phyloP scores from a whole-genome alignment of 257 asterid species.

The Plantago elongata region DNA sequence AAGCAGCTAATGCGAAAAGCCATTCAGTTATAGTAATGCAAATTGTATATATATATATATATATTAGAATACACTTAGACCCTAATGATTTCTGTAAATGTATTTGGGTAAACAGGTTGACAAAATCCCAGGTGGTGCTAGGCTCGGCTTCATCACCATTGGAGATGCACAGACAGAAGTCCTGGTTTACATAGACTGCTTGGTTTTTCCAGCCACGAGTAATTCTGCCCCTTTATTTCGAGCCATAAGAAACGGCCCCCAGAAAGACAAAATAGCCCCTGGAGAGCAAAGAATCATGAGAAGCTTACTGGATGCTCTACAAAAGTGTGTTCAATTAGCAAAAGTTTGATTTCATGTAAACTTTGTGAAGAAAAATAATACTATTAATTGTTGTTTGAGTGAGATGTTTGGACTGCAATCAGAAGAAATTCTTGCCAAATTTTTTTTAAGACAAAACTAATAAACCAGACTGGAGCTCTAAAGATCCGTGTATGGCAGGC shows the following conservation, averaged over 20 bases:
- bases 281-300: constrained; percentile 94
- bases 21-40: too few relatives aligned
- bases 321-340: constrained; percentile 77
- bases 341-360: constrained; percentile 20
- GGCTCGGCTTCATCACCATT: constrained; percentile 71
- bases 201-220: constrained; percentile 61
- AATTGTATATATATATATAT: too few relatives aligned
- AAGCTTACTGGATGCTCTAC: constrained; percentile 77
- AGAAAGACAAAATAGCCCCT: constrained; percentile 57
- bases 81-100: too few relatives aligned
- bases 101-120: constrained; percentile 48
- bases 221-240: constrained; percentile 56
- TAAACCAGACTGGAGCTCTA: too few relatives aligned
- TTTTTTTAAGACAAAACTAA: too few relatives aligned
- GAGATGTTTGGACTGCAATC: too few relatives aligned
- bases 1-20: background rate
- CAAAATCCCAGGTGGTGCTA: constrained; percentile 85
- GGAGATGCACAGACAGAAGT: constrained; percentile 70
- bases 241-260: constrained; percentile 72
- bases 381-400: too few relatives aligned
- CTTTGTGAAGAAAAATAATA: background rate
- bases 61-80: too few relatives aligned
- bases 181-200: constrained; percentile 70
- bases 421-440: too few relatives aligned
- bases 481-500: too few relatives aligned